Evolutionary conservation across 1,284 basidiomycete genomes (phyloP).

Genomic region (Microbotryum intermedium): DNA sequence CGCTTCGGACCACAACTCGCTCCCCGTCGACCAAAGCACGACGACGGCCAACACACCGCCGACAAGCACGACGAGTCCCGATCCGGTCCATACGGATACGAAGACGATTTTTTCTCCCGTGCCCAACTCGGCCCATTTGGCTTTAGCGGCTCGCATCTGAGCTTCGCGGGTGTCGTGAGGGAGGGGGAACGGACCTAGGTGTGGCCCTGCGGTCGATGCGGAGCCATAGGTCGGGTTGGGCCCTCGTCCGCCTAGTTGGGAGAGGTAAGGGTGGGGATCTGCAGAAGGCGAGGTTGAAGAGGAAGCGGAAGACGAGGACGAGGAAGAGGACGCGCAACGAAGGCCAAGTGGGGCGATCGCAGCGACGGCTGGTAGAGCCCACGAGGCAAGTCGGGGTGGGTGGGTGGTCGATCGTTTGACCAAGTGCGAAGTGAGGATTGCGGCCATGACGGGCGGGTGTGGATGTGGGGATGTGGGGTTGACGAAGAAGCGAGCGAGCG

Average conservation of each 20-base stretch:
- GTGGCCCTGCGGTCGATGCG: background rate
- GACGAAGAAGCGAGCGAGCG: too few species aligned
- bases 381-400: too few species aligned
- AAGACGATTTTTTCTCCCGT: conserved; percentile 1
- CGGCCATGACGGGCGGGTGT: too few species aligned
- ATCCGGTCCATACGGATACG: background rate
- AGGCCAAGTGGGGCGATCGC: background rate
- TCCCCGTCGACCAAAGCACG: conserved; percentile 17
- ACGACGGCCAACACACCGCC: conserved; percentile 13
- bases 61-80: conserved; percentile 15
- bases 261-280: conserved; percentile 14
- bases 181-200: conserved; percentile 26
- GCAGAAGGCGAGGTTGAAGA: background rate
- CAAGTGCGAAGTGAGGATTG: too few species aligned
- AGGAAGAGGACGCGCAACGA: background rate
- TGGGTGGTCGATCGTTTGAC: too few species aligned
- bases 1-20: conserved; percentile 19
- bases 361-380: background rate
- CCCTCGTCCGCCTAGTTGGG: background rate
- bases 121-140: conserved; percentile 3
- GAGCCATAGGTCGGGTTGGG: background rate
- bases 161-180: conserved; percentile 4
- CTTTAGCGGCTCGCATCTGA: background rate
- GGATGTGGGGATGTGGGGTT: too few species aligned
- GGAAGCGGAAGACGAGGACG: background rate